These are phyloP conservation scores for Kuraishia ogatae DNA, from an alignment of 805 yeast genomes.

Conservation along the genomic window DNA sequence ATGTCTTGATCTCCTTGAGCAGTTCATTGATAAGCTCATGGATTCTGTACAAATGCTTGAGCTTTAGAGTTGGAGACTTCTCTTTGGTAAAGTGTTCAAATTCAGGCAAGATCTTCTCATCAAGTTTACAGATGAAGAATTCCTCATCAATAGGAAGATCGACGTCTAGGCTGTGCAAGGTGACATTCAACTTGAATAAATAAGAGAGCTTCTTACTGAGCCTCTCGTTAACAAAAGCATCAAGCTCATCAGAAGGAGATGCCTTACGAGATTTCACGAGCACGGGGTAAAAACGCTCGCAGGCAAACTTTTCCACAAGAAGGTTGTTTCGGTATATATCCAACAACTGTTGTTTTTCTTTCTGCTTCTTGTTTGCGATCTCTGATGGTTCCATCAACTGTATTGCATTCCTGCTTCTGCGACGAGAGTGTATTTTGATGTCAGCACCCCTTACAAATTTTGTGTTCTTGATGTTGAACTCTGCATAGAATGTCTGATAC, in stretches of 20 bases:
- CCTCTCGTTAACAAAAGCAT: constrained; percentile 14
- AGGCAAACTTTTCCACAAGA: constrained; percentile 20
- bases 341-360: constrained; percentile 8
- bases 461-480: constrained; percentile 14
- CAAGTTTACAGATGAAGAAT: constrained; percentile 12
- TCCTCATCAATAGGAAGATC: constrained; percentile 18
- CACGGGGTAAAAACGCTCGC: constrained; percentile 23
- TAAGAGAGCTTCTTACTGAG: constrained; percentile 18
- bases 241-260: constrained; percentile 20
- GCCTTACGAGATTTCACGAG: constrained; percentile 23
- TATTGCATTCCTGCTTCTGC: not conserved
- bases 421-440: not conserved
- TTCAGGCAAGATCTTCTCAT: constrained; percentile 17
- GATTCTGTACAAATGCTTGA: constrained; percentile 19
- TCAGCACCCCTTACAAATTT: constrained; percentile 12
- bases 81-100: constrained; percentile 23
- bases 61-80: constrained; percentile 24
- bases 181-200: constrained; percentile 15
- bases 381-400: constrained; percentile 7
- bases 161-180: constrained; percentile 19
- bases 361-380: not conserved
- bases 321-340: constrained; percentile 18
- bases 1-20: constrained; percentile 10
- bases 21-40: constrained; percentile 19
- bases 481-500: constrained; percentile 23